Evolutionary conservation across 306 rosid species (phyloP).

Genomic region (Cicer chorassanicum): DNA sequence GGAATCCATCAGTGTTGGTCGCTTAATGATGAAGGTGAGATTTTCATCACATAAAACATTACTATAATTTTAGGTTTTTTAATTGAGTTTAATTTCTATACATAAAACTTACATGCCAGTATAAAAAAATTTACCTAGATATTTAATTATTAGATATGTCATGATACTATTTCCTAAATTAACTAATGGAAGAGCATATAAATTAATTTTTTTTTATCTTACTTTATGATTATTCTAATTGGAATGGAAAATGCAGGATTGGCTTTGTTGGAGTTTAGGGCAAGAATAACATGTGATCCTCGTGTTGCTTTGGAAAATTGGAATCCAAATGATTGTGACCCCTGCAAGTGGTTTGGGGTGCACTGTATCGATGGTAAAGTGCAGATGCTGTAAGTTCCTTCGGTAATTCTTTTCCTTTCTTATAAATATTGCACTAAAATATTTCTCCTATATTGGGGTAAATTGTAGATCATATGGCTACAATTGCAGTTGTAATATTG

Average conservation of each 20-base stretch:
- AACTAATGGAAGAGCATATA: no score
- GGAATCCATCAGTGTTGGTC: conserved; percentile 59
- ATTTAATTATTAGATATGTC: no score
- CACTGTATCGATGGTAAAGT: conserved; percentile 65
- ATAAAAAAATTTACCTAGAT: no score
- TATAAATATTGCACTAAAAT: not conserved
- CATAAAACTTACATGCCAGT: no score
- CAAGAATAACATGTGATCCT: conserved; percentile 69
- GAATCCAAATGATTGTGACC: conserved; percentile 65
- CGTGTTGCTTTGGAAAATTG: conserved; percentile 66
- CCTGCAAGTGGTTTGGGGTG: conserved; percentile 84
- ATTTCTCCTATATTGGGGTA: not conserved
- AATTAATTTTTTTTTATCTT: no score
- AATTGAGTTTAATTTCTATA: no score
- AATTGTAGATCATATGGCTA: not conserved
- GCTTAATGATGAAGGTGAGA: conserved; percentile 79
- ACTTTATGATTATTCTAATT: conserved; percentile 2
- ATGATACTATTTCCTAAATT: no score
- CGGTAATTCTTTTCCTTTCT: conserved; percentile 31
- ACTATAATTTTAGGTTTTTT: not conserved
- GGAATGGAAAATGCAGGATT: conserved; percentile 59
- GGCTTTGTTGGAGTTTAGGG: conserved; percentile 65
- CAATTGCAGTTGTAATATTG: no score
- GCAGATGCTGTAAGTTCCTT: conserved; percentile 70
- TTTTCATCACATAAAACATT: not conserved